A percentile compares a stretch with the other conserved stretches of the same genome.
These are phyloP conservation scores for Exophiala mesophila DNA, from an alignment of 2,329 filamentous ascomycete genomes.

Conservation along the genomic window DNA sequence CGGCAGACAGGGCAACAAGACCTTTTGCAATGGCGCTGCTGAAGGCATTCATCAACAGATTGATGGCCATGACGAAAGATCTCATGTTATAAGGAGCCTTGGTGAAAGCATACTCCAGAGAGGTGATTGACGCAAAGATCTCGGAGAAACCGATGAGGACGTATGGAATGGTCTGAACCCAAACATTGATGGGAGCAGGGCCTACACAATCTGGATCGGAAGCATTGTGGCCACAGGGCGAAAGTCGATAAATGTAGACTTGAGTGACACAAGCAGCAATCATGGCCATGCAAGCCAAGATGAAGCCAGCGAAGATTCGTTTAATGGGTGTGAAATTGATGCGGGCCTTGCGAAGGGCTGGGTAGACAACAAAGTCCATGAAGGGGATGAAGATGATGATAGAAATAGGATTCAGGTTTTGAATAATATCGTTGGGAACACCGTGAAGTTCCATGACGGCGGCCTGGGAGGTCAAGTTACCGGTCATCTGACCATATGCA, in stretches of 20 bases:
- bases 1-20: constrained; percentile 55
- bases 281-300: constrained; percentile 46
- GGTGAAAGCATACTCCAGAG: constrained; percentile 71
- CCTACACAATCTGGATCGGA: constrained; percentile 45
- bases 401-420: constrained; percentile 50
- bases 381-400: constrained; percentile 53
- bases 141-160: constrained; percentile 29
- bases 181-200: constrained; percentile 60
- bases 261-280: constrained; percentile 48
- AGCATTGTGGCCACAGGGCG: constrained; percentile 56
- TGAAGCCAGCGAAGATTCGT: constrained; percentile 50
- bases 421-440: constrained; percentile 53
- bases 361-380: constrained; percentile 51
- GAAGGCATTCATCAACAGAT: constrained; percentile 66
- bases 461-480: constrained; percentile 53
- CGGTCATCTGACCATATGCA: constrained; percentile 52
- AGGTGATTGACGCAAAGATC: constrained; percentile 47
- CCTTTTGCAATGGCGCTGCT: constrained; percentile 67
- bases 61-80: constrained; percentile 60
- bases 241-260: constrained; percentile 53
- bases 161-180: constrained; percentile 32
- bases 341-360: constrained; percentile 41
- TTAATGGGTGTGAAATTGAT: constrained; percentile 51
- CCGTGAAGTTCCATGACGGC: constrained; percentile 50
- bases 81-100: constrained; percentile 78